Evolutionary conservation across 2,329 filamentous ascomycete genomes (phyloP).

Genomic region (Colletotrichum sp.): DNA sequence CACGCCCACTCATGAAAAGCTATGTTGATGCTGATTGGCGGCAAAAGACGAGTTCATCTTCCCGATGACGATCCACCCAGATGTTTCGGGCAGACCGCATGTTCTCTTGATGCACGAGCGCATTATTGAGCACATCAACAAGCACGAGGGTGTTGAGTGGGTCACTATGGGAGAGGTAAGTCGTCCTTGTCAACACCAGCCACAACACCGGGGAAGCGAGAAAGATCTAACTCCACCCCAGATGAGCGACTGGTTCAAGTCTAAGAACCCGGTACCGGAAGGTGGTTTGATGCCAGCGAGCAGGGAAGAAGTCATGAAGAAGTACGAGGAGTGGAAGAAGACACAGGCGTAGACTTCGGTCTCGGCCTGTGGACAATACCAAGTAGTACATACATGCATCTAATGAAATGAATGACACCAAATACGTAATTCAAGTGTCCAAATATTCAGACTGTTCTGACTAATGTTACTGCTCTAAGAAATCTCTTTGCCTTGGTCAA

Average conservation of each 20-base stretch:
- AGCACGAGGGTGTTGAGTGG: conserved; percentile 65
- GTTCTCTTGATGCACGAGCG: conserved; percentile 76
- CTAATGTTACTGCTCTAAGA: too few relatives aligned
- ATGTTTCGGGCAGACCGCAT: conserved; percentile 74
- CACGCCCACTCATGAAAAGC: fast-evolving
- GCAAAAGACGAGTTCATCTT: conserved; percentile 72
- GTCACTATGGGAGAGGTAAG: conserved; percentile 66
- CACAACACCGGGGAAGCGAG: too few relatives aligned
- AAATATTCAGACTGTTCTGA: too few relatives aligned
- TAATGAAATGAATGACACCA: not conserved
- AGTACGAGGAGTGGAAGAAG: conserved; percentile 17
- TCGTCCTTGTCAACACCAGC: too few relatives aligned
- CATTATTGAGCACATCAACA: conserved; percentile 72
- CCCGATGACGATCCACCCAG: conserved; percentile 78
- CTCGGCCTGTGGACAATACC: not conserved
- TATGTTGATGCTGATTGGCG: not conserved
- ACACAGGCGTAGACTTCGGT: not conserved
- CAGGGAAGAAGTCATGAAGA: conserved; percentile 11
- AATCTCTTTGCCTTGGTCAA: too few relatives aligned
- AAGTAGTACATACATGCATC: not conserved
- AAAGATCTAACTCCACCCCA: not conserved
- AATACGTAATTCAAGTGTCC: too few relatives aligned
- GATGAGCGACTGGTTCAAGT: conserved; percentile 76
- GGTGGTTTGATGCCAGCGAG: conserved; percentile 65
- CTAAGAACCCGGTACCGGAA: conserved; percentile 59